These are phyloP conservation scores for Kappamyces sp. DNA, from an alignment of 192 early-diverging fungal genomes.

Conservation along the genomic window DNA sequence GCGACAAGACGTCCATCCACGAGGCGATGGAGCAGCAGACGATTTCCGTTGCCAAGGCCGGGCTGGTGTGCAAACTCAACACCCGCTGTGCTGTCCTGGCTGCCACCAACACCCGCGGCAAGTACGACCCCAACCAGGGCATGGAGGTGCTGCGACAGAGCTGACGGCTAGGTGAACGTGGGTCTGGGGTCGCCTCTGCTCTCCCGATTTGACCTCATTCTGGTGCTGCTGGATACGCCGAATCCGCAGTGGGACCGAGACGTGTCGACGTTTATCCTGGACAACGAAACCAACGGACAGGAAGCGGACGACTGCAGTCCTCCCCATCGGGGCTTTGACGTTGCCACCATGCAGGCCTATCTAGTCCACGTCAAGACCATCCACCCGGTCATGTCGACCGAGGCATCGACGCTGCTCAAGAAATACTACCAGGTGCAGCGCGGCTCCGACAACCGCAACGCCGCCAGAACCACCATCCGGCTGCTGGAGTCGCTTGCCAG, in stretches of 20 bases:
- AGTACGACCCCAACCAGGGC: slow-evolving; percentile 56
- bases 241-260: slow-evolving; percentile 60
- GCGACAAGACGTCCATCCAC: slow-evolving; percentile 67
- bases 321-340: slow-evolving; percentile 38
- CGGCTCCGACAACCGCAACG: slow-evolving; percentile 53
- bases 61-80: slow-evolving; percentile 74
- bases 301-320: not conserved
- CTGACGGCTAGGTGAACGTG: slow-evolving; percentile 45
- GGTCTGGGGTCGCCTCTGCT: slow-evolving; percentile 60
- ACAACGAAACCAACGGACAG: slow-evolving; percentile 5
- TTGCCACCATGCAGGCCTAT: slow-evolving; percentile 65
- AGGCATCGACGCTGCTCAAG: slow-evolving; percentile 57
- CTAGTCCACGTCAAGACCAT: slow-evolving; percentile 54
- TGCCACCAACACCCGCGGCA: slow-evolving; percentile 71
- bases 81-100: slow-evolving; percentile 75
- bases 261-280: slow-evolving; percentile 41
- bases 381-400: slow-evolving; percentile 52
- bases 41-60: slow-evolving; percentile 71
- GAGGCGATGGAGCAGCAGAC: slow-evolving; percentile 87
- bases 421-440: slow-evolving; percentile 69
- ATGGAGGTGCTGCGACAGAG: slow-evolving; percentile 33
- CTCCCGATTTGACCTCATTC: slow-evolving; percentile 69
- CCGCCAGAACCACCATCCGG: slow-evolving; percentile 67
- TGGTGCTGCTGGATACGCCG: slow-evolving; percentile 62
- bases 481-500: slow-evolving; percentile 60